These are phyloP conservation scores for Botrytis aclada DNA, from an alignment of 2,329 filamentous ascomycete genomes.

Conservation along the genomic window DNA sequence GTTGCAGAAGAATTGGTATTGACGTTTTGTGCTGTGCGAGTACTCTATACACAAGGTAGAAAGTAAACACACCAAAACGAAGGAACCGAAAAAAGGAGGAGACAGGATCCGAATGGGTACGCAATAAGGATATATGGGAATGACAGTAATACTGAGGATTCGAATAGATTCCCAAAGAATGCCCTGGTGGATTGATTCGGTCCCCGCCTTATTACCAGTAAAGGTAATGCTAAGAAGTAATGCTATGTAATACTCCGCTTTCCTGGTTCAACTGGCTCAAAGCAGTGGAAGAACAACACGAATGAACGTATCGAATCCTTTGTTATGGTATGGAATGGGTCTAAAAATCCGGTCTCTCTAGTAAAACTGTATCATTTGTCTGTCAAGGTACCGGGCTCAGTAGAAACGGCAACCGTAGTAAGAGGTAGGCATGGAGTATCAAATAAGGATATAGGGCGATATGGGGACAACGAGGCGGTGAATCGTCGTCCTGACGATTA, in stretches of 20 bases:
- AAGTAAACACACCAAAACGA: slow-evolving; percentile 15
- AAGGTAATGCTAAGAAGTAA: background rate
- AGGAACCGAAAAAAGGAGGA: slow-evolving; percentile 12
- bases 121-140: slow-evolving; percentile 16
- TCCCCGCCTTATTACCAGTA: slow-evolving; percentile 9
- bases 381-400: slow-evolving; percentile 7
- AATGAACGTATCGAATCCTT: slow-evolving; percentile 14
- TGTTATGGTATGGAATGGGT: background rate
- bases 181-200: slow-evolving; percentile 11
- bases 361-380: background rate
- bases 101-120: background rate
- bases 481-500: slow-evolving; percentile 19
- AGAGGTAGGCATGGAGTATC: background rate
- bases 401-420: slow-evolving; percentile 3
- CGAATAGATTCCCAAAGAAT: slow-evolving; percentile 12
- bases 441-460: slow-evolving; percentile 13
- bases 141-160: slow-evolving; percentile 8
- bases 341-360: background rate
- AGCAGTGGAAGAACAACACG: background rate
- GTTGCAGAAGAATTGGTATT: background rate
- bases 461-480: slow-evolving; percentile 15
- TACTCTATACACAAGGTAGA: slow-evolving; percentile 3
- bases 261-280: slow-evolving; percentile 1
- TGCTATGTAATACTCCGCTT: slow-evolving; percentile 14
- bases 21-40: slow-evolving; percentile 9